phyloP scores from a whole-genome alignment of 192 early-diverging fungal species.

The Jimgerdemannia flammicorona region DNA sequence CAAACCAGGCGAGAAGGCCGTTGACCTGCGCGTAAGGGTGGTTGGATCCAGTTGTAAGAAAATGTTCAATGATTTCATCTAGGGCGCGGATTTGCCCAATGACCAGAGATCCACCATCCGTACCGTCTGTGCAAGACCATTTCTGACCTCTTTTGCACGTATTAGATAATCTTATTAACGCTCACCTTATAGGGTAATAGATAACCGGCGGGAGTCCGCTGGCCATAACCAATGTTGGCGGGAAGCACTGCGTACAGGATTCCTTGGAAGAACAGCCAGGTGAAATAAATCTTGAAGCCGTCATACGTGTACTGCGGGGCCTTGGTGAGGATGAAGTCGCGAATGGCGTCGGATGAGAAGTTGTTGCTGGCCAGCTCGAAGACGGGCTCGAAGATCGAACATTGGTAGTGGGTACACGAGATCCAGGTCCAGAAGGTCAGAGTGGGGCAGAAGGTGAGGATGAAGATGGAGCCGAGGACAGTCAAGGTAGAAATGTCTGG shows the following conservation, averaged over 20 bases:
- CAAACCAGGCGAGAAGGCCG: slow-evolving; percentile 68
- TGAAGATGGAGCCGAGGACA: slow-evolving; percentile 46
- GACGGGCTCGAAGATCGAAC: slow-evolving; percentile 57
- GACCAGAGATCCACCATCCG: too few relatives aligned
- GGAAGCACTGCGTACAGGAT: slow-evolving; percentile 63
- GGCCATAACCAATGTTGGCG: slow-evolving; percentile 68
- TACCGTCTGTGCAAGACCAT: too few relatives aligned
- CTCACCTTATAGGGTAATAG: slow-evolving; percentile 69
- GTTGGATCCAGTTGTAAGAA: background rate
- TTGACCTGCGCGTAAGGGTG: slow-evolving; percentile 52
- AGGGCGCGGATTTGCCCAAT: too few relatives aligned
- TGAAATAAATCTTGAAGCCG: slow-evolving; percentile 52
- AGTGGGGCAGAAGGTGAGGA: slow-evolving; percentile 60
- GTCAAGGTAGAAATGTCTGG: slow-evolving; percentile 45
- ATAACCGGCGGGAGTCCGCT: slow-evolving; percentile 73
- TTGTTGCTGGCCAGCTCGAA: slow-evolving; percentile 23
- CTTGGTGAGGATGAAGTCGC: slow-evolving; percentile 28
- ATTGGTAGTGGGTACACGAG: slow-evolving; percentile 61
- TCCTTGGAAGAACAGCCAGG: slow-evolving; percentile 71
- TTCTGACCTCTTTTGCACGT: too few relatives aligned
- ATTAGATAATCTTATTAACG: background rate
- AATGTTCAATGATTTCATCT: too few relatives aligned
- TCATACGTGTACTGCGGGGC: slow-evolving; percentile 39
- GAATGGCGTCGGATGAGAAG: slow-evolving; percentile 24
- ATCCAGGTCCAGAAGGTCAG: slow-evolving; percentile 67